Conservation (phyloP, 805 yeast genomes). For the Pichia membranifaciens region DNA sequence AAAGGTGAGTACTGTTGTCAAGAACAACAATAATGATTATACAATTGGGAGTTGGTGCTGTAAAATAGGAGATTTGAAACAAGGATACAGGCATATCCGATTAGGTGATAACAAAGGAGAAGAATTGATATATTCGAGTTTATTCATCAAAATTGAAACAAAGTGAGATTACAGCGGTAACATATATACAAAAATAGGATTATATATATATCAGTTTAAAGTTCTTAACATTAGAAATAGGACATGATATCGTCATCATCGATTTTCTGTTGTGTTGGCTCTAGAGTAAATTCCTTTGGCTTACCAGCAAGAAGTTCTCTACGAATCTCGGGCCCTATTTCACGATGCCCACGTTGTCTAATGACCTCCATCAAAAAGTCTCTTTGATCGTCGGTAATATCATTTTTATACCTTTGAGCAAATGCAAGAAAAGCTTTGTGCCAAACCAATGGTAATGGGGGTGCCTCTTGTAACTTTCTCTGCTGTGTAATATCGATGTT, state of each 20-base stretch:
- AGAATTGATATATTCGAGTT: conserved; percentile 48
- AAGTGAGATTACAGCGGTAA: background rate
- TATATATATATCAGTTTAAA: too few species aligned
- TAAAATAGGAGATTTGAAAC: conserved; percentile 55
- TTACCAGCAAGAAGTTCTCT: conserved; percentile 87
- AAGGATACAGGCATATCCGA: conserved; percentile 81
- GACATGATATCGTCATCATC: conserved; percentile 30
- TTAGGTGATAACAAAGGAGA: conserved; percentile 77
- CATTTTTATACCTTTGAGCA: conserved; percentile 94
- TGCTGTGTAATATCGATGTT: conserved; percentile 28
- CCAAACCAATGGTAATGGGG: conserved; percentile 89
- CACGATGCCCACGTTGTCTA: conserved; percentile 82
- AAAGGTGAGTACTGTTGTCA: conserved; percentile 5
- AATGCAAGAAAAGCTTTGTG: conserved; percentile 92
- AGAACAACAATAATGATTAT: conserved; percentile 8
- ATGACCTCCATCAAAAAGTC: conserved; percentile 88
- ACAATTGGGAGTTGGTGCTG: conserved; percentile 53
- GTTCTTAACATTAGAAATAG: conserved; percentile 23
- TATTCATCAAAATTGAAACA: conserved; percentile 33
- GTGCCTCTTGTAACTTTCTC: conserved; percentile 31
- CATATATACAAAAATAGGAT: background rate
- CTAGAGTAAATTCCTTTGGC: conserved; percentile 38
- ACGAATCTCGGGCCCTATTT: conserved; percentile 90
- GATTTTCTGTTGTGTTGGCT: conserved; percentile 13
- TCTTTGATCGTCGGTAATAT: conserved; percentile 97